A percentile compares a stretch with the other conserved stretches of the same genome.
Evolutionary conservation across 2,329 filamentous ascomycete genomes (phyloP).

Genomic region (Fusarium ramigenum): DNA sequence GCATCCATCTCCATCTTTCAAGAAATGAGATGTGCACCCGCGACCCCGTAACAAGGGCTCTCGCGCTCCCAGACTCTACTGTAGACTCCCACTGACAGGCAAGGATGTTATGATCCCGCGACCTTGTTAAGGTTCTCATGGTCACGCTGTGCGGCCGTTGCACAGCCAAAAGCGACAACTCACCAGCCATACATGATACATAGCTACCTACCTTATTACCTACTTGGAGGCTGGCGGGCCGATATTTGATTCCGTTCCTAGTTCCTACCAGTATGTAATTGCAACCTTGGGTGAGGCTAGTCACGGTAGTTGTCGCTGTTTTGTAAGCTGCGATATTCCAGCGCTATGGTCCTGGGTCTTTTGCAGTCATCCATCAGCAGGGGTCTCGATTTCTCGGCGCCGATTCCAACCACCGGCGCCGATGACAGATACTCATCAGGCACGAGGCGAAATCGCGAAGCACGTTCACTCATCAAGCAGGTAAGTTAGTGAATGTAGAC

Average conservation of each 20-base stretch:
- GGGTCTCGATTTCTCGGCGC: conserved; percentile 18
- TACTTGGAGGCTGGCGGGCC: neutral
- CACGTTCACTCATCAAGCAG: neutral
- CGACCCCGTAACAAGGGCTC: neutral
- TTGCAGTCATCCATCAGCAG: neutral
- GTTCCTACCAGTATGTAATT: neutral
- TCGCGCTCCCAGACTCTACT: neutral
- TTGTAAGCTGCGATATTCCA: neutral
- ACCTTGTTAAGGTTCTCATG: conserved; percentile 22
- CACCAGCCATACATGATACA: neutral
- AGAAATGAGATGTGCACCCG: neutral
- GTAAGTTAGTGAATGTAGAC: neutral
- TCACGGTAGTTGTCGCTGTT: neutral
- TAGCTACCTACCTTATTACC: neutral
- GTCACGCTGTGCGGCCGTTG: conserved; percentile 21
- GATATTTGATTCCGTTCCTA: neutral
- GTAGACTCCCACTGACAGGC: conserved; percentile 3
- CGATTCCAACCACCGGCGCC: conserved; percentile 21
- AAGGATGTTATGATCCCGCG: conserved; percentile 16
- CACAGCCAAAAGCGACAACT: neutral
- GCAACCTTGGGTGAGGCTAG: neutral
- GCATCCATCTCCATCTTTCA: neutral
- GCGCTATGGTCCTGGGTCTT: neutral
- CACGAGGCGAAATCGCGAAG: conserved; percentile 12
- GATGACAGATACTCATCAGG: conserved; percentile 21